Evolutionary conservation across 2,329 filamentous ascomycete genomes (phyloP).

Genomic region (Colletotrichum cuscutae): DNA sequence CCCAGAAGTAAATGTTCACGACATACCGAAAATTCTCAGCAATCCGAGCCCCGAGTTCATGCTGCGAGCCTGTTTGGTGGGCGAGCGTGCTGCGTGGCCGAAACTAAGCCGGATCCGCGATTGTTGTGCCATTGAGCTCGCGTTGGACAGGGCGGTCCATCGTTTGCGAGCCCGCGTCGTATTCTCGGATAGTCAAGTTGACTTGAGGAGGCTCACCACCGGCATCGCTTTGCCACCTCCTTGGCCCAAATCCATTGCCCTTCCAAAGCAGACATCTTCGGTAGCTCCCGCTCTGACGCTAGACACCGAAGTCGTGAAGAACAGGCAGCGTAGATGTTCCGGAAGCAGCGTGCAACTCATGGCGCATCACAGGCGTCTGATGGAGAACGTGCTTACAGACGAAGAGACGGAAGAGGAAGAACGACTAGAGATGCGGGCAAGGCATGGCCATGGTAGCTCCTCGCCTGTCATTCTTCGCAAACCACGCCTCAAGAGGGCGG

Average conservation of each 20-base stretch:
- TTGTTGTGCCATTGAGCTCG: slow-evolving; percentile 88
- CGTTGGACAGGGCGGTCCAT: slow-evolving; percentile 80
- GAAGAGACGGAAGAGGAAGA: slow-evolving; percentile 58
- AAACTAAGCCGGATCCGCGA: slow-evolving; percentile 87
- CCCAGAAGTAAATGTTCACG: slow-evolving; percentile 78
- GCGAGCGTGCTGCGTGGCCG: slow-evolving; percentile 92
- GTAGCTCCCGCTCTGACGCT: slow-evolving; percentile 38
- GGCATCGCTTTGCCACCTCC: slow-evolving; percentile 39
- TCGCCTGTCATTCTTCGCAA: slow-evolving; percentile 45
- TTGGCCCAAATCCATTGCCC: slow-evolving; percentile 41
- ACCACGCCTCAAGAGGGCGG: slow-evolving; percentile 53
- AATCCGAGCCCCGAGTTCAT: slow-evolving; percentile 92
- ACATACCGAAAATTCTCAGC: slow-evolving; percentile 80
- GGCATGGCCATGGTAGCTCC: slow-evolving; percentile 41
- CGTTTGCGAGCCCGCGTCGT: slow-evolving; percentile 74
- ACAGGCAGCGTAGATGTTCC: slow-evolving; percentile 59
- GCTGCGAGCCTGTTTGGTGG: slow-evolving; percentile 78
- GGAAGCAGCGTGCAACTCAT: slow-evolving; percentile 58
- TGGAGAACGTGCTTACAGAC: slow-evolving; percentile 54
- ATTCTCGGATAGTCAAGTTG: slow-evolving; percentile 73
- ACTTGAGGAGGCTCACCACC: slow-evolving; percentile 61
- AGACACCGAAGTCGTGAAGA: slow-evolving; percentile 43
- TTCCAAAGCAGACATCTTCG: slow-evolving; percentile 34
- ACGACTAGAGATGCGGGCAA: slow-evolving; percentile 52
- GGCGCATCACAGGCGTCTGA: slow-evolving; percentile 46